A percentile compares a stretch with the other conserved stretches of the same genome.
These are phyloP conservation scores for Ascochyta koolunga DNA, from an alignment of 2,329 filamentous ascomycete genomes.

Conservation along the genomic window DNA sequence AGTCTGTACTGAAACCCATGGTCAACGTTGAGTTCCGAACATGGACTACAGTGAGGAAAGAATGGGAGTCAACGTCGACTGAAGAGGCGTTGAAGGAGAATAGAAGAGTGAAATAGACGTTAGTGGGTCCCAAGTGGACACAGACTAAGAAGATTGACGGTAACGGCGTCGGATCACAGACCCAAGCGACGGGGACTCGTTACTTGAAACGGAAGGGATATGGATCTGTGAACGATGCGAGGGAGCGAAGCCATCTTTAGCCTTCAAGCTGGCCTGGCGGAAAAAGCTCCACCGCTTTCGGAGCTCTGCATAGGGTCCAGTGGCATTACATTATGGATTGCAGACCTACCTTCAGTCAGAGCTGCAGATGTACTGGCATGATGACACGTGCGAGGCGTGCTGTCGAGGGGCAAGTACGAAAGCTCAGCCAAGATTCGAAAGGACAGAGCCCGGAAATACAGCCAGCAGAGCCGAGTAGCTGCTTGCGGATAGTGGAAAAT, in stretches of 20 bases:
- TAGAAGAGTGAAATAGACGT: conserved; percentile 34
- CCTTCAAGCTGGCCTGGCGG: conserved; percentile 35
- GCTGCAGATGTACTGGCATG: conserved; percentile 31
- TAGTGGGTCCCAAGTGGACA: conserved; percentile 34
- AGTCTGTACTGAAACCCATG: conserved; percentile 39
- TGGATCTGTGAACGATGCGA: conserved; percentile 28
- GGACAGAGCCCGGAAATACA: conserved; percentile 23
- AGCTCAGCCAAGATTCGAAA: conserved; percentile 26
- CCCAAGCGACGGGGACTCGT: conserved; percentile 31
- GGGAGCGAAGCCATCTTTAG: conserved; percentile 27
- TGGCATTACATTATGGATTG: conserved; percentile 31
- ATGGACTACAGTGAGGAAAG: conserved; percentile 23
- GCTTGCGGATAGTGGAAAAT: conserved; percentile 25
- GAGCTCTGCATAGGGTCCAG: conserved; percentile 27
- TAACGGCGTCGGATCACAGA: conserved; percentile 32
- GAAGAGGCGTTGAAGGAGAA: conserved; percentile 24
- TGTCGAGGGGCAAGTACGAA: conserved; percentile 22
- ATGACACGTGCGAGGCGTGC: conserved; percentile 40
- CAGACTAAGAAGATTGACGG: conserved; percentile 37
- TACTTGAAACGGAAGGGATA: conserved; percentile 37
- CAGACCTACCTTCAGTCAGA: conserved; percentile 40
- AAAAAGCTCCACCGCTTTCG: conserved; percentile 29
- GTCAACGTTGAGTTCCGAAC: conserved; percentile 29
- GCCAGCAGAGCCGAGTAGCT: conserved; percentile 24
- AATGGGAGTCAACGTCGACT: conserved; percentile 6